These are phyloP conservation scores for Alternaria triticimaculans DNA, from an alignment of 2,329 filamentous ascomycete genomes.

Conservation along the genomic window DNA sequence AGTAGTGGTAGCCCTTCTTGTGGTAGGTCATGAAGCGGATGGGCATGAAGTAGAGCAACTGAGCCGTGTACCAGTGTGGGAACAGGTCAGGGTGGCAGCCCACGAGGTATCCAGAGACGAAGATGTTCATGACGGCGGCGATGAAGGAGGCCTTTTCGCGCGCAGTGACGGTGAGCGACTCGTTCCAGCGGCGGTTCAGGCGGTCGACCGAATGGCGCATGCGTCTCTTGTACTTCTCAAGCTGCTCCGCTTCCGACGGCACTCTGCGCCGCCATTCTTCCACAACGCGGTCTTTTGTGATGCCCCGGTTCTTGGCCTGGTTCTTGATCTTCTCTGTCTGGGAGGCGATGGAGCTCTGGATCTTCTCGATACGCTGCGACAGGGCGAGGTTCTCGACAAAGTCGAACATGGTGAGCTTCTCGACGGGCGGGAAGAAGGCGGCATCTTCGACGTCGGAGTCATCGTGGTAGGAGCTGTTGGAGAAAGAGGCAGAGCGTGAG, in stretches of 20 bases:
- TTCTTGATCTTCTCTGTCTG: slow-evolving; percentile 89
- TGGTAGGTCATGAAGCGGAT: slow-evolving; percentile 92
- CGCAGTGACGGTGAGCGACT: slow-evolving; percentile 84
- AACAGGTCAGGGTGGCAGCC: slow-evolving; percentile 86
- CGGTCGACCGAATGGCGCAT: slow-evolving; percentile 92
- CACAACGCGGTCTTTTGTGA: slow-evolving; percentile 87
- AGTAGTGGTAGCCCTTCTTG: slow-evolving; percentile 85
- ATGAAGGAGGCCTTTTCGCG: slow-evolving; percentile 97
- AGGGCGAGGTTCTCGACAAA: slow-evolving; percentile 91
- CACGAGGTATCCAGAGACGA: slow-evolving; percentile 92
- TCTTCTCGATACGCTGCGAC: slow-evolving; percentile 86
- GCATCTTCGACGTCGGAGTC: slow-evolving; percentile 76
- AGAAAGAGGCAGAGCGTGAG: slow-evolving; percentile 81
- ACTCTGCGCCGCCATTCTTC: slow-evolving; percentile 90
- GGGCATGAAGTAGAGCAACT: slow-evolving; percentile 95
- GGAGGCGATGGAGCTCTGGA: slow-evolving; percentile 80
- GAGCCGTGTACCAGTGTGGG: slow-evolving; percentile 88
- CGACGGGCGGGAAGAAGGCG: slow-evolving; percentile 75
- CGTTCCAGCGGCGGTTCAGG: slow-evolving; percentile 83
- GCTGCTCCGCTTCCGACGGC: slow-evolving; percentile 86
- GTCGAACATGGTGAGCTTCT: slow-evolving; percentile 90
- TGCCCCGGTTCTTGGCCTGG: slow-evolving; percentile 76
- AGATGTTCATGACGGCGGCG: slow-evolving; percentile 94
- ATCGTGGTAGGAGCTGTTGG: slow-evolving; percentile 85
- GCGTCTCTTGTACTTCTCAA: slow-evolving; percentile 86